Percentiles rank a stretch among this genome's conserved stretches.
Evolutionary conservation across 257 asterid species (phyloP).

Genomic region (Solanum verrucosum): DNA sequence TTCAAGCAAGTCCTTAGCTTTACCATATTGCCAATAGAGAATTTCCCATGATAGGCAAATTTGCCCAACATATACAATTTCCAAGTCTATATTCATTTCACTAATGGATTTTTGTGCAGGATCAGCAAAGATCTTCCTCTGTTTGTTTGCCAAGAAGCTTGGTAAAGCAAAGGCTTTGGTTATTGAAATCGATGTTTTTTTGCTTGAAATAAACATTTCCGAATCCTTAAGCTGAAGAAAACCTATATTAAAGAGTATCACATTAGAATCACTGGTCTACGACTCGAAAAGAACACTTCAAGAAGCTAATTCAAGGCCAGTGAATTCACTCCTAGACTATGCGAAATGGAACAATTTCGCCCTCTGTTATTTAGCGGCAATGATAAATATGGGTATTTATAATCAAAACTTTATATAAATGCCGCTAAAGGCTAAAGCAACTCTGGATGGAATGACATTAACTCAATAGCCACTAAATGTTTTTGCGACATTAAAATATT

Average conservation of each 20-base stretch:
- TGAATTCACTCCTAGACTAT: not conserved
- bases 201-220: conserved; percentile 23
- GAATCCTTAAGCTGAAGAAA: conserved; percentile 67
- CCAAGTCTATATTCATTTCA: conserved; percentile 53
- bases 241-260: conserved; percentile 23
- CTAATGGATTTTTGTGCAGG: conserved; percentile 39
- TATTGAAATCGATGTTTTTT: conserved; percentile 17
- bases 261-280: not conserved
- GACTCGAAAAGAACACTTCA: not conserved
- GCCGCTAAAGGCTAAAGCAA: not conserved
- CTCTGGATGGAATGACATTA: not conserved
- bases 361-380: not conserved
- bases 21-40: conserved; percentile 47
- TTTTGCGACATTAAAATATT: not conserved
- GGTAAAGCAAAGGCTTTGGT: conserved; percentile 24
- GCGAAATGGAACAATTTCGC: not conserved
- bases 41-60: conserved; percentile 79
- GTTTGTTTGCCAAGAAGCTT: conserved; percentile 33
- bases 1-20: conserved; percentile 34
- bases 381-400: not conserved
- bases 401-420: not conserved
- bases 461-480: not conserved
- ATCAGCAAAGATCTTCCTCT: conserved; percentile 52
- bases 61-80: conserved; percentile 66
- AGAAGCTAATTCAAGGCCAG: not conserved